These are phyloP conservation scores for Neurospora sp. DNA, from an alignment of 495 filamentous ascomycete species.

Conservation along the genomic window DNA sequence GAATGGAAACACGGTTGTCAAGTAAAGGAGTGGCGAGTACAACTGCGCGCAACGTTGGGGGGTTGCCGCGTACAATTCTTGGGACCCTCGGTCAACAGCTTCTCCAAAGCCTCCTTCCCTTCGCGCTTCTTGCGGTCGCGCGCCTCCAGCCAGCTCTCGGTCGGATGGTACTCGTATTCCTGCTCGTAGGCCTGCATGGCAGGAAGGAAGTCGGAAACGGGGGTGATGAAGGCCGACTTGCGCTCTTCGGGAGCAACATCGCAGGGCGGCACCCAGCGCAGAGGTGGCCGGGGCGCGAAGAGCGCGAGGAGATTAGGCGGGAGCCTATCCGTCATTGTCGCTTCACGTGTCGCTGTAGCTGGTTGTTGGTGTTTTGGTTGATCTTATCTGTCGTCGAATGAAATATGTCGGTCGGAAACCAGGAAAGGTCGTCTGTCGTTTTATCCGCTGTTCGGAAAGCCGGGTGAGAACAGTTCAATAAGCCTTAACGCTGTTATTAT, in stretches of 20 bases:
- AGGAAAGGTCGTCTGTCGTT: neutral
- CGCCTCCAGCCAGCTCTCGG: slow-evolving; percentile 85
- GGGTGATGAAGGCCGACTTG: slow-evolving; percentile 58
- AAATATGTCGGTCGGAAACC: neutral
- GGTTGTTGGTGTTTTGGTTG: neutral
- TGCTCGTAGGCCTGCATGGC: slow-evolving; percentile 60
- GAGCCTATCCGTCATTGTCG: slow-evolving; percentile 83
- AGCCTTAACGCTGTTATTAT: neutral
- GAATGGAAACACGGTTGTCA: neutral
- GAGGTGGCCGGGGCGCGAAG: slow-evolving; percentile 83
- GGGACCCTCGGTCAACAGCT: slow-evolving; percentile 55
- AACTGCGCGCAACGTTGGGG: slow-evolving; percentile 2
- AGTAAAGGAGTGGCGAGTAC: neutral
- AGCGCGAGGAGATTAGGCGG: slow-evolving; percentile 86
- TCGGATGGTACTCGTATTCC: slow-evolving; percentile 65
- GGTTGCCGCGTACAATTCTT: slow-evolving; percentile 50
- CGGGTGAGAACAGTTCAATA: neutral
- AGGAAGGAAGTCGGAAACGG: slow-evolving; percentile 63
- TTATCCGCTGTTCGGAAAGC: neutral
- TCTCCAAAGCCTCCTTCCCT: slow-evolving; percentile 56
- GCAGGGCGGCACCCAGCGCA: slow-evolving; percentile 77
- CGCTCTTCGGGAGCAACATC: slow-evolving; percentile 80
- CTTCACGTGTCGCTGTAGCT: neutral
- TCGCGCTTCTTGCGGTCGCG: slow-evolving; percentile 71
- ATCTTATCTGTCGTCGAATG: neutral